These are phyloP conservation scores for Canna indica DNA, from an alignment of 176 grass and related monocot genomes.

Conservation along the genomic window DNA sequence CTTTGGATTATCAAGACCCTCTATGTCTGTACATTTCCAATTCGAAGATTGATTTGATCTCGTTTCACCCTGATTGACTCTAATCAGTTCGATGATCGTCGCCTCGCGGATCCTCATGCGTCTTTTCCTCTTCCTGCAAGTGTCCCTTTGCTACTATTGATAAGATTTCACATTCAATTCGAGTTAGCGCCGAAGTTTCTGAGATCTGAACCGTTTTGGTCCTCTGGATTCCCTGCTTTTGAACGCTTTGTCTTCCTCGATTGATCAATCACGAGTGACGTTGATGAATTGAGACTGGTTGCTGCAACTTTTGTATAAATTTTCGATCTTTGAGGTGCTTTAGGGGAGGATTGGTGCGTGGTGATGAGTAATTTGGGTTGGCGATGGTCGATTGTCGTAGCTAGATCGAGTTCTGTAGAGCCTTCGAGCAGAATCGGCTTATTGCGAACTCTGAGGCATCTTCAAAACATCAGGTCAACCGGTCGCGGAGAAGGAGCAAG, in stretches of 20 bases:
- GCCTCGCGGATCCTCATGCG: too few species aligned
- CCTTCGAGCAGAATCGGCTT: constrained; percentile 79
- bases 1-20: too few species aligned
- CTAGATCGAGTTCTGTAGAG: constrained; percentile 93
- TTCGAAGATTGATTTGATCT: too few species aligned
- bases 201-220: too few species aligned
- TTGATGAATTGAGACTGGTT: too few species aligned
- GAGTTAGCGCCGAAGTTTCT: too few species aligned
- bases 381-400: constrained; percentile 93
- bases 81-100: too few species aligned
- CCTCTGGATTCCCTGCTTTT: background rate
- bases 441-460: constrained; percentile 9
- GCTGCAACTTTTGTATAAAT: background rate
- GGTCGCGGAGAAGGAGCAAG: constrained; percentile 29
- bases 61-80: too few species aligned
- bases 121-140: too few species aligned
- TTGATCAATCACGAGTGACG: background rate
- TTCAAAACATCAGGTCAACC: constrained; percentile 24
- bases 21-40: too few species aligned
- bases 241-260: background rate
- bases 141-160: too few species aligned
- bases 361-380: background rate
- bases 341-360: background rate
- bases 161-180: too few species aligned
- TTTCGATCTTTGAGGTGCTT: background rate